phyloP scores from a whole-genome alignment of 78 protist genomes.

The Speleostelium caveatum region DNA sequence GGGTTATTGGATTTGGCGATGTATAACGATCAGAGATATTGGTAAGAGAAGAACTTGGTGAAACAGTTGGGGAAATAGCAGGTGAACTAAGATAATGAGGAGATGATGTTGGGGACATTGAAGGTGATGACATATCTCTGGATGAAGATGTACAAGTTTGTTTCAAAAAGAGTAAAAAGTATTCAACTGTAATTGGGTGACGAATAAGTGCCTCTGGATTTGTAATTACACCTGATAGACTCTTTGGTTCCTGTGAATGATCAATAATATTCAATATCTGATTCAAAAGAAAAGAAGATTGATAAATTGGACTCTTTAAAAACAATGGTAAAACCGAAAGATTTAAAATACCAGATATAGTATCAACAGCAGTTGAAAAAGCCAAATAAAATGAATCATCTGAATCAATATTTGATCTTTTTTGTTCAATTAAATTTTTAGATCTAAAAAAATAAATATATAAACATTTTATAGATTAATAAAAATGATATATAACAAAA shows the following conservation, averaged over 20 bases:
- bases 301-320: slow-evolving; percentile 43
- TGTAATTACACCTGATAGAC: slow-evolving; percentile 1
- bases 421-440: slow-evolving; percentile 1
- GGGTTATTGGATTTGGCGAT: slow-evolving; percentile 7
- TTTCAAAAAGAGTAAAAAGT: slow-evolving; percentile 35
- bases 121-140: background rate
- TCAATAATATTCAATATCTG: background rate
- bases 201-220: slow-evolving; percentile 23
- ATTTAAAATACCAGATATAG: slow-evolving; percentile 30
- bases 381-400: slow-evolving; percentile 25
- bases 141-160: background rate
- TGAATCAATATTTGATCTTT: slow-evolving; percentile 3
- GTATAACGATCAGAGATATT: no score
- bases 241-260: background rate
- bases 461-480: background rate
- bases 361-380: slow-evolving; percentile 30
- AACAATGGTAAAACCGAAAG: slow-evolving; percentile 65
- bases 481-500: background rate
- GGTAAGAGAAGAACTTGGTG: background rate
- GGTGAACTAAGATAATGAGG: background rate
- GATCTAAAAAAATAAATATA: background rate
- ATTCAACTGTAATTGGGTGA: slow-evolving; percentile 57
- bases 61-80: background rate
- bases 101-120: background rate
- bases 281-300: slow-evolving; percentile 16